A percentile compares a stretch with the other conserved stretches of the same genome.
Conservation (phyloP, 768 basidiomycete species). For the Amanita exitialis region DNA sequence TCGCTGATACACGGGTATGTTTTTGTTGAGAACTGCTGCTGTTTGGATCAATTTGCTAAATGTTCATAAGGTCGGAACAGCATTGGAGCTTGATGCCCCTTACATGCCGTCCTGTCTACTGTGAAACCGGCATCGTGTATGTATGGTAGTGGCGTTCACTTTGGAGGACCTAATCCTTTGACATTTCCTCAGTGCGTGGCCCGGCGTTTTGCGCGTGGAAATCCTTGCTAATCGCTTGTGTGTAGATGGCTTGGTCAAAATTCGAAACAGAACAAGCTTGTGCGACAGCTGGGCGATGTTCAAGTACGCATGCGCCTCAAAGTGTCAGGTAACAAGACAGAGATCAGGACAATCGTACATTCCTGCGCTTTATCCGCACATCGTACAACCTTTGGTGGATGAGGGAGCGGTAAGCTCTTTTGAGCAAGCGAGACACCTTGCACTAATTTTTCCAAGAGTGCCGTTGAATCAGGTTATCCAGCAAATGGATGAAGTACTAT, state of each 20-base stretch:
- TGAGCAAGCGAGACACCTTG: background rate
- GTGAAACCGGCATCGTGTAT: slow-evolving; percentile 79
- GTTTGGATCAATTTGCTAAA: slow-evolving; percentile 1
- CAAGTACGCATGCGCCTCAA: slow-evolving; percentile 94
- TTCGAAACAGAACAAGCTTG: slow-evolving; percentile 82
- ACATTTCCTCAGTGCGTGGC: slow-evolving; percentile 73
- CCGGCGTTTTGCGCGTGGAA: slow-evolving; percentile 1
- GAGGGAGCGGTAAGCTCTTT: slow-evolving; percentile 54
- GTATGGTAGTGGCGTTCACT: slow-evolving; percentile 65
- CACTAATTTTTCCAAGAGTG: slow-evolving; percentile 37
- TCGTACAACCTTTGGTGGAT: slow-evolving; percentile 73
- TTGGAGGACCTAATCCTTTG: slow-evolving; percentile 56
- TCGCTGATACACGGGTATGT: slow-evolving; percentile 84
- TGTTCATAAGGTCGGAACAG: slow-evolving; percentile 63
- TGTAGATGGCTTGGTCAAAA: slow-evolving; percentile 95
- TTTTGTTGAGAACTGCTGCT: background rate
- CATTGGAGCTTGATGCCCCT: slow-evolving; percentile 94
- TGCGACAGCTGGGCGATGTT: slow-evolving; percentile 74
- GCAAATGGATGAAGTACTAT: slow-evolving; percentile 90
- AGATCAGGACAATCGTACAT: slow-evolving; percentile 90
- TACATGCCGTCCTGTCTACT: slow-evolving; percentile 87
- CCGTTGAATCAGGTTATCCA: slow-evolving; percentile 76
- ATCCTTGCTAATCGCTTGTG: background rate
- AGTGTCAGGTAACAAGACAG: slow-evolving; percentile 81
- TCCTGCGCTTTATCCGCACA: slow-evolving; percentile 74